phyloP scores from a whole-genome alignment of 768 basidiomycete species.

The Mycena floridula region DNA sequence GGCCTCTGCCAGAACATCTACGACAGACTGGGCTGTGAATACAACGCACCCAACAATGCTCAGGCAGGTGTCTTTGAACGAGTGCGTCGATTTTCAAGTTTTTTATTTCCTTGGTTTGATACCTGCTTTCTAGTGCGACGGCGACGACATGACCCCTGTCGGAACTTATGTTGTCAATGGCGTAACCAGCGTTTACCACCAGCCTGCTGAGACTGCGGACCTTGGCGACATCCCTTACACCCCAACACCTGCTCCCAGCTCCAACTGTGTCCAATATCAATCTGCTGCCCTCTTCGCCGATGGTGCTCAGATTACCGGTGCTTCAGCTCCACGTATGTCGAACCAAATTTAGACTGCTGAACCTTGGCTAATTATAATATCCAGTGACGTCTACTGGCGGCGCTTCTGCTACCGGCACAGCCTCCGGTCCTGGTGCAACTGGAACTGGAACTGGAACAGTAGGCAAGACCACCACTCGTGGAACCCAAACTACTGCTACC shows the following conservation, averaged over 20 bases:
- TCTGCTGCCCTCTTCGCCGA: no score
- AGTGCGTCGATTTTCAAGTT: no score
- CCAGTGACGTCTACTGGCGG: not conserved
- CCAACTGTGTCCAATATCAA: no score
- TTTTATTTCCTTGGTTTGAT: no score
- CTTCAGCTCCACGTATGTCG: not conserved
- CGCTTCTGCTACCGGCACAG: not conserved
- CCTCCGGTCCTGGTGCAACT: not conserved
- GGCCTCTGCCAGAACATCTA: constrained; percentile 63
- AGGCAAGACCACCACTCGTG: no score
- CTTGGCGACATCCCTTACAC: constrained; percentile 30
- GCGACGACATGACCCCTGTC: constrained; percentile 57
- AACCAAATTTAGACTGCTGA: not conserved
- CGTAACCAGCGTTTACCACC: constrained; percentile 12
- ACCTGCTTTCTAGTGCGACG: constrained; percentile 46
- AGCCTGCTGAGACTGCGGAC: constrained; percentile 14
- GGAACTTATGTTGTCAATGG: constrained; percentile 36
- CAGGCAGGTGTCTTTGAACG: constrained; percentile 49
- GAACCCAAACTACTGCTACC: no score
- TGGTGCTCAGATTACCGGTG: constrained; percentile 9
- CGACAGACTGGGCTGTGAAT: constrained; percentile 69
- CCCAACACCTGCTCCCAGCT: no score
- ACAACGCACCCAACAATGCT: constrained; percentile 67
- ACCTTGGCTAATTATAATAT: not conserved
- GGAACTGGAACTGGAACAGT: constrained; percentile 40